Conservation (phyloP, 2,329 filamentous ascomycete species). For the Paraphaeosphaeria minitans region DNA sequence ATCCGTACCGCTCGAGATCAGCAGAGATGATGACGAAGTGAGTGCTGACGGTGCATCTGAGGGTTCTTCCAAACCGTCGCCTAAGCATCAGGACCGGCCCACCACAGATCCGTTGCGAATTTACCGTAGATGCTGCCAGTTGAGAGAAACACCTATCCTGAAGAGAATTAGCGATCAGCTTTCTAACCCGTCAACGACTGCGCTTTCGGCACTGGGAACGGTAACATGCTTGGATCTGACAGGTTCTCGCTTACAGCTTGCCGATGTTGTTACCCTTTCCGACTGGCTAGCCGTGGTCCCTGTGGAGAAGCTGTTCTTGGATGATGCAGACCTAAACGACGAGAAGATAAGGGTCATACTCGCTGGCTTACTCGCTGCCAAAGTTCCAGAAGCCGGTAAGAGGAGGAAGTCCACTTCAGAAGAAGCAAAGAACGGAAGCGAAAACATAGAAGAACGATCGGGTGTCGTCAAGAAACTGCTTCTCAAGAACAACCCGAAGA, state of each 20-base stretch:
- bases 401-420: slow-evolving; percentile 27
- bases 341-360: slow-evolving; percentile 86
- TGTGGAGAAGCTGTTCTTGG: slow-evolving; percentile 81
- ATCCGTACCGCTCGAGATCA: slow-evolving; percentile 80
- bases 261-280: slow-evolving; percentile 84
- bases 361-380: slow-evolving; percentile 82
- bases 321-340: slow-evolving; percentile 85
- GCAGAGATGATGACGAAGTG: slow-evolving; percentile 63
- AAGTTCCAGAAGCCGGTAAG: slow-evolving; percentile 64
- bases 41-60: slow-evolving; percentile 26
- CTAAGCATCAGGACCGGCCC: slow-evolving; percentile 68
- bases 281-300: slow-evolving; percentile 95
- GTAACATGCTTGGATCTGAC: slow-evolving; percentile 83
- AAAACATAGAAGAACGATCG: slow-evolving; percentile 55
- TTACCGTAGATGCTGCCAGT: slow-evolving; percentile 90
- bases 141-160: slow-evolving; percentile 88
- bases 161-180: slow-evolving; percentile 93
- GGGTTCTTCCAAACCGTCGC: slow-evolving; percentile 24
- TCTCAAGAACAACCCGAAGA: slow-evolving; percentile 85
- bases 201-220: slow-evolving; percentile 69
- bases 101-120: slow-evolving; percentile 92
- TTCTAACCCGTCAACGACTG: slow-evolving; percentile 68
- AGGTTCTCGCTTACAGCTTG: slow-evolving; percentile 79
- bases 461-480: slow-evolving; percentile 86
- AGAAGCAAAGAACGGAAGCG: slow-evolving; percentile 24